Evolutionary conservation across 2,329 filamentous ascomycete species (phyloP).

Genomic region (Alternaria sp.): DNA sequence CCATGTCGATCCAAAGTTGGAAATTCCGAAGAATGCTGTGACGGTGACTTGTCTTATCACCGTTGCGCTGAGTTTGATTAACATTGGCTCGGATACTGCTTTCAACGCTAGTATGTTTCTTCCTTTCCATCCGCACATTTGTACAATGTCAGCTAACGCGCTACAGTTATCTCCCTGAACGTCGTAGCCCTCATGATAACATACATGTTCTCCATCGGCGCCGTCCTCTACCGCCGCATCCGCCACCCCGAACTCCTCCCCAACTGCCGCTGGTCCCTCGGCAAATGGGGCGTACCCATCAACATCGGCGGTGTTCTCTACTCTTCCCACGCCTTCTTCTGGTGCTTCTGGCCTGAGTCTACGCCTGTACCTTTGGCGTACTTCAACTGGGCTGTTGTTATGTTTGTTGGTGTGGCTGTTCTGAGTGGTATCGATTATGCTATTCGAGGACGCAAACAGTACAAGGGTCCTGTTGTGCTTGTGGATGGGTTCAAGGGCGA

Average conservation of each 20-base stretch:
- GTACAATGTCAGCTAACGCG: neutral
- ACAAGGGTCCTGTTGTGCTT: slow-evolving; percentile 43
- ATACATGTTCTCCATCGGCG: slow-evolving; percentile 51
- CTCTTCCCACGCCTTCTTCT: slow-evolving; percentile 48
- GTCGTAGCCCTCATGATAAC: slow-evolving; percentile 49
- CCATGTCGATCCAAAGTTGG: slow-evolving; percentile 31
- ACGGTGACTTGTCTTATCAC: slow-evolving; percentile 38
- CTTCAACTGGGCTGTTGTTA: slow-evolving; percentile 48
- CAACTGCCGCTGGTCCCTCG: slow-evolving; percentile 48
- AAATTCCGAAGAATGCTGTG: slow-evolving; percentile 43
- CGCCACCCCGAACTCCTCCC: slow-evolving; percentile 47
- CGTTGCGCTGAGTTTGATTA: slow-evolving; percentile 40
- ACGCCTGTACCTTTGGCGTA: slow-evolving; percentile 30
- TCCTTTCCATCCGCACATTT: no score
- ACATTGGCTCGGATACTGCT: slow-evolving; percentile 44
- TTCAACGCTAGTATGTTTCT: slow-evolving; percentile 40
- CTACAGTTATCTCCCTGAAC: slow-evolving; percentile 48
- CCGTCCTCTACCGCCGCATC: slow-evolving; percentile 49
- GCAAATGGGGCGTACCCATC: slow-evolving; percentile 46
- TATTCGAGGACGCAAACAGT: slow-evolving; percentile 38
- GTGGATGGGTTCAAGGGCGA: slow-evolving; percentile 31
- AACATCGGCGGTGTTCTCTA: slow-evolving; percentile 49
- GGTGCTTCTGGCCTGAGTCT: slow-evolving; percentile 50
- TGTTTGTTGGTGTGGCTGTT: slow-evolving; percentile 40
- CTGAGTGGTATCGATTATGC: slow-evolving; percentile 38